Conservation (phyloP, 2,329 filamentous ascomycete genomes). For the Exophiala mesophila region DNA sequence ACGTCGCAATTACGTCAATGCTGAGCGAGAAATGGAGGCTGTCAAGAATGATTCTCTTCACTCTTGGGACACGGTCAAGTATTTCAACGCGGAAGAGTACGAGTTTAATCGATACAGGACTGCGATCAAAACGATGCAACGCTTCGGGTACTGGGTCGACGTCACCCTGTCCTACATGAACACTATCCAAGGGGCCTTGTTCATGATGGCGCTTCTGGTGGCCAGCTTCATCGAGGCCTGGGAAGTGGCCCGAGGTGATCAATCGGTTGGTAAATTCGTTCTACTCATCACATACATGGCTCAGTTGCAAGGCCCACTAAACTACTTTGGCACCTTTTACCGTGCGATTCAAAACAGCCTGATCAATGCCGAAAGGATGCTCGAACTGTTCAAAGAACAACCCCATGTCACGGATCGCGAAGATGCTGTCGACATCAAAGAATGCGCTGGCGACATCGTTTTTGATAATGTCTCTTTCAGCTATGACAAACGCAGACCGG, state of each 20-base stretch:
- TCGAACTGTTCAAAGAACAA: slow-evolving; percentile 94
- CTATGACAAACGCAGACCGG: slow-evolving; percentile 81
- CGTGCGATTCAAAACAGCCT: slow-evolving; percentile 91
- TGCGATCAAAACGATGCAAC: slow-evolving; percentile 67
- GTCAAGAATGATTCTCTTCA: slow-evolving; percentile 99
- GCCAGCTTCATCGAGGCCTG: slow-evolving; percentile 71
- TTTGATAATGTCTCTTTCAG: slow-evolving; percentile 89
- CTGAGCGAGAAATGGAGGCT: slow-evolving; percentile 88
- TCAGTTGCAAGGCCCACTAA: slow-evolving; percentile 73
- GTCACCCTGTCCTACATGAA: slow-evolving; percentile 76
- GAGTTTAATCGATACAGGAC: slow-evolving; percentile 69
- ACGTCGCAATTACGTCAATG: slow-evolving; percentile 88
- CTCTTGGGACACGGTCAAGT: slow-evolving; percentile 94
- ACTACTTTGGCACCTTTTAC: slow-evolving; percentile 93
- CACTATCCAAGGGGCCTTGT: slow-evolving; percentile 72
- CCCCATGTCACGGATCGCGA: slow-evolving; percentile 81
- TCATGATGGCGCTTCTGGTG: slow-evolving; percentile 69
- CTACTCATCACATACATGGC: slow-evolving; percentile 70
- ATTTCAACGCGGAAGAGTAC: slow-evolving; percentile 79
- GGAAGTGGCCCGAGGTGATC: slow-evolving; percentile 64
- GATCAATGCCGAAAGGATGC: slow-evolving; percentile 92
- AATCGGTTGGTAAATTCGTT: slow-evolving; percentile 67
- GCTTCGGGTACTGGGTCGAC: slow-evolving; percentile 69
- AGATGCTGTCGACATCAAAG: slow-evolving; percentile 56
- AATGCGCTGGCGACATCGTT: slow-evolving; percentile 73